phyloP scores from a whole-genome alignment of 352 stramenopile species.

The Globisporangium rhizosaccharum region DNA sequence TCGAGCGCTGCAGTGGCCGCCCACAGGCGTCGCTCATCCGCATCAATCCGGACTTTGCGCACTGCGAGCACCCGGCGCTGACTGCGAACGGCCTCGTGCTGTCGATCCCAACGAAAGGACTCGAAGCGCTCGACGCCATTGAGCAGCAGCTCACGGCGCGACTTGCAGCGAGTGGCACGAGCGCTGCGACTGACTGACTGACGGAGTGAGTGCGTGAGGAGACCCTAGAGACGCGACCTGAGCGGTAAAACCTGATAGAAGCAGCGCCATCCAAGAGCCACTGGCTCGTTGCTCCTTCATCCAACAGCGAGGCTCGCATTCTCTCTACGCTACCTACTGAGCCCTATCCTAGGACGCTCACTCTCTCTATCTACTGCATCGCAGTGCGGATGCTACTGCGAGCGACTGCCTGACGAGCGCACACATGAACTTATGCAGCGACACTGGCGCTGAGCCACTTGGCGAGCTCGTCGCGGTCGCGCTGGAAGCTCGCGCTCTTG shows the following conservation, averaged over 20 bases:
- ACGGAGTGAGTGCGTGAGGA: too few relatives aligned
- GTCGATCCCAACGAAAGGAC: conserved; percentile 39
- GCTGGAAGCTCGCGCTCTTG: conserved; percentile 39
- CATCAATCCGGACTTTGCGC: conserved; percentile 66
- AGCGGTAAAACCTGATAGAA: neutral
- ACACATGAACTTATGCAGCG: too few relatives aligned
- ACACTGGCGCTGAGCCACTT: conserved; percentile 35
- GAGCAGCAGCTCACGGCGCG: conserved; percentile 18
- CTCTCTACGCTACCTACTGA: too few relatives aligned
- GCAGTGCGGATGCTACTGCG: too few relatives aligned
- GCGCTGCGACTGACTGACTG: too few relatives aligned
- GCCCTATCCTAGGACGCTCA: too few relatives aligned
- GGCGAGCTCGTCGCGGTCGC: conserved; percentile 47
- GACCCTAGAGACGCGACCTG: neutral
- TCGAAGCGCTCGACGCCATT: conserved; percentile 56
- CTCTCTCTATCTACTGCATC: too few relatives aligned
- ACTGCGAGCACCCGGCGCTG: conserved; percentile 49
- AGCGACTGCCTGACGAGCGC: too few relatives aligned
- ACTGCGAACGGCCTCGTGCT: conserved; percentile 35
- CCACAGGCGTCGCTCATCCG: conserved; percentile 60
- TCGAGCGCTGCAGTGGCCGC: conserved; percentile 38
- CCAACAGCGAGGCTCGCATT: too few relatives aligned
- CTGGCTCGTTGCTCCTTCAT: too few relatives aligned
- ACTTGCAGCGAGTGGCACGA: neutral
- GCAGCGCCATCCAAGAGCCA: too few relatives aligned